Percentiles rank a stretch among this genome's conserved stretches.
These are phyloP conservation scores for Microbotryum violaceum DNA, from an alignment of 1,284 basidiomycete species.

Conservation along the genomic window DNA sequence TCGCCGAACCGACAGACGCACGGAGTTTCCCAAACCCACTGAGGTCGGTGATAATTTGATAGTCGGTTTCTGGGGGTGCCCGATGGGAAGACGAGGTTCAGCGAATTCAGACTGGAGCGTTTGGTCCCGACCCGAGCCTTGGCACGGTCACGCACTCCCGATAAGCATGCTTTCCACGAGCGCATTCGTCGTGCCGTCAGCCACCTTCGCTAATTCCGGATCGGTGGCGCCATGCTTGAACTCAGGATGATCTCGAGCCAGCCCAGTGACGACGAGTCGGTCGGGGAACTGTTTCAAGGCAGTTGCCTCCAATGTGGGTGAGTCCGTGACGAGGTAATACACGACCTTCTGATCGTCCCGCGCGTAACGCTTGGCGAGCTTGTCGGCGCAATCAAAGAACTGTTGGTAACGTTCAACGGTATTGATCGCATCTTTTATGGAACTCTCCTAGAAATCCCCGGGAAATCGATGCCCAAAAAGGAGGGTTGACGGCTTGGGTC, in stretches of 20 bases:
- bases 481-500: no score
- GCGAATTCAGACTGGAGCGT: no score
- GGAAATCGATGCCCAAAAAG: no score
- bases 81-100: no score
- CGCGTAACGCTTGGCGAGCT: slow-evolving; percentile 13
- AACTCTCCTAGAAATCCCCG: no score
- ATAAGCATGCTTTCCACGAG: slow-evolving; percentile 21
- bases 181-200: slow-evolving; percentile 12
- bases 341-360: slow-evolving; percentile 10
- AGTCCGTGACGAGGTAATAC: slow-evolving; percentile 25
- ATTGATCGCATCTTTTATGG: neutral
- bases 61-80: slow-evolving; percentile 2
- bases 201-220: slow-evolving; percentile 2
- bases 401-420: slow-evolving; percentile 19
- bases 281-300: slow-evolving; percentile 10
- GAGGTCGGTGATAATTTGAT: neutral
- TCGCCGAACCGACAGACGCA: neutral
- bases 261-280: slow-evolving; percentile 17
- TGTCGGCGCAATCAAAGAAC: slow-evolving; percentile 24
- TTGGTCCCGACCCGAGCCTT: no score
- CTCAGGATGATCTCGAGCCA: slow-evolving; percentile 11
- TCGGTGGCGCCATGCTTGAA: no score
- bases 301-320: slow-evolving; percentile 11
- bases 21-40: slow-evolving; percentile 2
- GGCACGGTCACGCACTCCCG: neutral